Base-by-base conservation (phyloP, 257 asterid genomes). In the Mentha longifolia region DNA sequence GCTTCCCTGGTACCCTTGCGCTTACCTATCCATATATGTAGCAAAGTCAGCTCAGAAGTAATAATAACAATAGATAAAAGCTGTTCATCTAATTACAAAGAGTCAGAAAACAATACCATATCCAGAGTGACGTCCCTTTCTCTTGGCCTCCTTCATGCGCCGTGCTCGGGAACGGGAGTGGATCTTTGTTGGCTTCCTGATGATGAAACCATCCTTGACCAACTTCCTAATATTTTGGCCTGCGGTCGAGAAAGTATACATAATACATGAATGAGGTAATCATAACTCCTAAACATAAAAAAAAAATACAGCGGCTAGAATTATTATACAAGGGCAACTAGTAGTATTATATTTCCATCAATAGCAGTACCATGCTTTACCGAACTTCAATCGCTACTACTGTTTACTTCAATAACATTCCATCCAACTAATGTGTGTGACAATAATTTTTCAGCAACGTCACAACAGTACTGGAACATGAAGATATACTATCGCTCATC, bases 1-100 rank as follows among this genome's bases (percentile, higher is more conserved):
- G 98, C 98, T 77, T 93, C 97, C 79, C 96, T 87, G 35, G 98
- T 93, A 84, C 98, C 98, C 89, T 91, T 93, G 2, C 98, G 94
- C 78, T 93, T 93, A 87, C 97, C 98, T 90, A 8, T 43, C 2
- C 20, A 14, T 7, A 30, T 2, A 30, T 30, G 2, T 13, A 54
- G 3, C 33, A 54, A 54, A 4, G 28, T 56, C 3, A 55, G 0
- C 28, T 2, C 57, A 2, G 3, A 2, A 51, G 19, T 17, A 13
- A 55, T 4, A 43, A 11, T 13, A 43, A 43, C 39, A 43, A 2
- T 11, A 1, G 3, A 10, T n/a, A 43, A 9, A 42, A 42, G 4
- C 15, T 3, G 3, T 28, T 28, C 3, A 28, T 28, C 31, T 28
- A 2, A 1, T 28, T 4, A 6, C 13, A 41, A 20, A 43, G 9